Conservation (phyloP, 2,329 filamentous ascomycete genomes). For the Alternaria tenuissima region DNA sequence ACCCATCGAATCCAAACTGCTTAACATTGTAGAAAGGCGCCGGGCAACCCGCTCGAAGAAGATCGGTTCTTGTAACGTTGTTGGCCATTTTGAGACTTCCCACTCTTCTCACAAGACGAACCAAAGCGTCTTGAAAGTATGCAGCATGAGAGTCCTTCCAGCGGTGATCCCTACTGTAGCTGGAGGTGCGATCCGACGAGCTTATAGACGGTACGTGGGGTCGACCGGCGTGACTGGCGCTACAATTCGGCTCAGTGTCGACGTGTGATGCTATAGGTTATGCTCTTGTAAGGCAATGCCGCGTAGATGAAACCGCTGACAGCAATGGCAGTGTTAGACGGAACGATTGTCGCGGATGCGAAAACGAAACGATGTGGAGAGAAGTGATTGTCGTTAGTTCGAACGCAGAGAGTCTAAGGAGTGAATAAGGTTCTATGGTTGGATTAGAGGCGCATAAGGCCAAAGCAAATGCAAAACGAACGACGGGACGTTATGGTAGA, state of each 20-base stretch:
- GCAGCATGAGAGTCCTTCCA: constrained; percentile 33
- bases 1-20: constrained; percentile 70
- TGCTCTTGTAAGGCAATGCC: constrained; percentile 9
- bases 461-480: constrained; percentile 32
- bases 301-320: constrained; percentile 8
- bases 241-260: constrained; percentile 13
- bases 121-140: constrained; percentile 22
- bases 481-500: constrained; percentile 35
- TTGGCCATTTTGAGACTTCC: constrained; percentile 3
- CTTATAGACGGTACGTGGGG: constrained; percentile 1
- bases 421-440: constrained; percentile 30
- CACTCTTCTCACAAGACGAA: constrained; percentile 30
- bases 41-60: constrained; percentile 65
- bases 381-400: constrained; percentile 13
- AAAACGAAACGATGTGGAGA: constrained; percentile 29
- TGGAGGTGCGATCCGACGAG: constrained; percentile 4
- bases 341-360: constrained; percentile 30
- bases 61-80: constrained; percentile 40
- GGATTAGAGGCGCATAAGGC: constrained; percentile 32
- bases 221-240: constrained; percentile 18
- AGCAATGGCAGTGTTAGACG: constrained; percentile 12
- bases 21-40: constrained; percentile 73
- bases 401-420: constrained; percentile 30
- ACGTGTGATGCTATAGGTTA: constrained; percentile 19
- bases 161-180: constrained; percentile 6